These are phyloP conservation scores for Calonectria pteridis DNA, from an alignment of 2,329 filamentous ascomycete species.

Conservation along the genomic window DNA sequence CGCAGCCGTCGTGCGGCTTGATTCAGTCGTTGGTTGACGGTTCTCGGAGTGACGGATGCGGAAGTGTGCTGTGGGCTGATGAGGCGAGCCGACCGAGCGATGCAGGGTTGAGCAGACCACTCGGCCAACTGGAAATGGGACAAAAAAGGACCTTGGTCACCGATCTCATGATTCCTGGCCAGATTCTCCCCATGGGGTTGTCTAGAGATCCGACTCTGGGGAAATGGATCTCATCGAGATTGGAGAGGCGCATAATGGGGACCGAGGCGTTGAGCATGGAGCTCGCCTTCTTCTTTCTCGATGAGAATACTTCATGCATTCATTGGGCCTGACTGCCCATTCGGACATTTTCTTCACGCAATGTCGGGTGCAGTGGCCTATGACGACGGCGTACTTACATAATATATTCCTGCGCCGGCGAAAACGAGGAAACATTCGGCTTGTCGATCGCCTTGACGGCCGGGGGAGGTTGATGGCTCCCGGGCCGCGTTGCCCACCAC, in stretches of 20 bases:
- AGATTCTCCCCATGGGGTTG: slow-evolving; percentile 21
- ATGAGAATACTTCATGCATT: slow-evolving; percentile 1
- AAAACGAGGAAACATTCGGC: neutral
- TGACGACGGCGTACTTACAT: neutral
- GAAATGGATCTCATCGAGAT: slow-evolving; percentile 26
- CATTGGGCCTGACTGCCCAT: neutral
- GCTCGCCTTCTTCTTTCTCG: neutral
- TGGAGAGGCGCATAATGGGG: neutral
- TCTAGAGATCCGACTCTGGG: slow-evolving; percentile 15
- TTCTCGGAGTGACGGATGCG: slow-evolving; percentile 23
- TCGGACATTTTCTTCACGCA: neutral
- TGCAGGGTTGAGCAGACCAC: slow-evolving; percentile 25
- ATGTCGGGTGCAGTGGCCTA: neutral
- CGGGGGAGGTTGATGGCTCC: neutral
- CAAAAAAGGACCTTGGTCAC: neutral
- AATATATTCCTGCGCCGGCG: neutral
- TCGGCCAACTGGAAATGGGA: neutral
- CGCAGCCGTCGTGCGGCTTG: slow-evolving; percentile 21
- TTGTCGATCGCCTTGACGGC: neutral
- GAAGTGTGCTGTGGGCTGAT: slow-evolving; percentile 30
- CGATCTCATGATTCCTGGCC: slow-evolving; percentile 18
- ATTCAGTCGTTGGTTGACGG: slow-evolving; percentile 11
- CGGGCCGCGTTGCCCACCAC: neutral
- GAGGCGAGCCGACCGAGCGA: slow-evolving; percentile 31
- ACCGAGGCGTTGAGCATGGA: neutral